Evolutionary conservation across 2,329 filamentous ascomycete genomes (phyloP).

Genomic region (Botrytis tulipae): DNA sequence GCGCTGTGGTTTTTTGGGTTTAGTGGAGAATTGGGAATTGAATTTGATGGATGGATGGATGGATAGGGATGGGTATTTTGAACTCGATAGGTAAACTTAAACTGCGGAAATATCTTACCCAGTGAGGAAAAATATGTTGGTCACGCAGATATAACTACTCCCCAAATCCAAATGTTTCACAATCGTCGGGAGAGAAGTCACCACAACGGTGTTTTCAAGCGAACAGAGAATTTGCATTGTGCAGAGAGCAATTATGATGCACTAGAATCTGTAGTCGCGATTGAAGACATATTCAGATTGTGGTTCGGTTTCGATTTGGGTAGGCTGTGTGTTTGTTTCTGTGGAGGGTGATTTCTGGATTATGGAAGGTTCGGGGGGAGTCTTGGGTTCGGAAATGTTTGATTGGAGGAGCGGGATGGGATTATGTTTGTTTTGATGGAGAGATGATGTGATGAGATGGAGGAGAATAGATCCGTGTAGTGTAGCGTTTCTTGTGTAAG

Average conservation of each 20-base stretch:
- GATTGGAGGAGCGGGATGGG: too few relatives aligned
- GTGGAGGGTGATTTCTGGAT: too few relatives aligned
- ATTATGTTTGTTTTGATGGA: too few relatives aligned
- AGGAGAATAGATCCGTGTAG: too few relatives aligned
- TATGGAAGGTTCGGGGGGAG: fast-evolving
- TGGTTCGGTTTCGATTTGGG: background rate
- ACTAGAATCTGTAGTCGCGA: constrained; percentile 12
- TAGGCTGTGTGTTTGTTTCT: background rate
- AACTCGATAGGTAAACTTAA: background rate
- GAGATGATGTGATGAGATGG: background rate
- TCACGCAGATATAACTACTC: constrained; percentile 19
- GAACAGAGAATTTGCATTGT: background rate
- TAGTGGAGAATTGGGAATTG: too few relatives aligned
- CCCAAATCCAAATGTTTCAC: background rate
- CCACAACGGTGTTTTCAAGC: constrained; percentile 1
- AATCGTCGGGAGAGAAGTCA: constrained; percentile 16
- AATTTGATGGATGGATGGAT: too few relatives aligned
- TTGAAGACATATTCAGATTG: background rate
- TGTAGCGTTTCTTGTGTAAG: too few relatives aligned
- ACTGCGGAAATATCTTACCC: background rate
- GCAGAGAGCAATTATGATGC: constrained; percentile 9
- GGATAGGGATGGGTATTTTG: too few relatives aligned
- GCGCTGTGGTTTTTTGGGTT: background rate
- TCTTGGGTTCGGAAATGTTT: background rate
- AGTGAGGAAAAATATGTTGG: constrained; percentile 20